phyloP scores from a whole-genome alignment of 2,329 filamentous ascomycete species.

The Monosporascus sp. region DNA sequence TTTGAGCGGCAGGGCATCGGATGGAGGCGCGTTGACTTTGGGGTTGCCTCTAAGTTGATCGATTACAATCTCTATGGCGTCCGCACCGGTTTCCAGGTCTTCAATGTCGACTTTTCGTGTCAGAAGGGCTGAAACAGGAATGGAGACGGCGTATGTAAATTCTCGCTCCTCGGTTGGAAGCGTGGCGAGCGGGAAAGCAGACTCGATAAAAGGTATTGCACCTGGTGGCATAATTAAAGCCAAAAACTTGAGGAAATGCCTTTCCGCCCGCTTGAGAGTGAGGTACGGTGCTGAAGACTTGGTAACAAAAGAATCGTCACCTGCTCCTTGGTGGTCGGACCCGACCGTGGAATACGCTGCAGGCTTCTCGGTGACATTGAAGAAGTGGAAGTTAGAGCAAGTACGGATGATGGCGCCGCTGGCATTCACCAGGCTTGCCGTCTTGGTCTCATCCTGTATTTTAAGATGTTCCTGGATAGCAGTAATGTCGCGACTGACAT shows the following conservation, averaged over 20 bases:
- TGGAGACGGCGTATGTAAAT: slow-evolving; percentile 63
- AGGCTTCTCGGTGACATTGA: slow-evolving; percentile 60
- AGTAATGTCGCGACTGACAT: slow-evolving; percentile 59
- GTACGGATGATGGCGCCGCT: slow-evolving; percentile 55
- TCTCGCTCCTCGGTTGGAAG: slow-evolving; percentile 54
- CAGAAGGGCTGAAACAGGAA: slow-evolving; percentile 54
- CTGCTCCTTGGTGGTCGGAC: slow-evolving; percentile 2
- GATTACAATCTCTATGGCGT: slow-evolving; percentile 60
- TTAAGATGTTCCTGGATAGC: slow-evolving; percentile 61
- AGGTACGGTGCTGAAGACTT: slow-evolving; percentile 53
- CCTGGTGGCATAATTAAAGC: slow-evolving; percentile 52
- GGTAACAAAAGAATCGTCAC: slow-evolving; percentile 24
- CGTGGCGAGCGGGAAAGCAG: slow-evolving; percentile 59
- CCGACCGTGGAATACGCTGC: slow-evolving; percentile 18
- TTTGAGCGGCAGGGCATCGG: too few species aligned
- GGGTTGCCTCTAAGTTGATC: slow-evolving; percentile 11
- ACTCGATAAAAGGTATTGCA: slow-evolving; percentile 54
- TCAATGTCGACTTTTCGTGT: slow-evolving; percentile 53
- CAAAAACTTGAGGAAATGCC: slow-evolving; percentile 65
- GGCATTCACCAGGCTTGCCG: slow-evolving; percentile 52
- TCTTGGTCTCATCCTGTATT: slow-evolving; percentile 48
- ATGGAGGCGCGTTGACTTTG: too few species aligned
- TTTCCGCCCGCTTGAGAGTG: slow-evolving; percentile 62
- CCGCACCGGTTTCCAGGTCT: slow-evolving; percentile 59
- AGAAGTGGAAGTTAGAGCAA: slow-evolving; percentile 72